Base-by-base conservation (phyloP, 2,329 filamentous ascomycete species). In the Arthrobotrys iridis region DNA sequence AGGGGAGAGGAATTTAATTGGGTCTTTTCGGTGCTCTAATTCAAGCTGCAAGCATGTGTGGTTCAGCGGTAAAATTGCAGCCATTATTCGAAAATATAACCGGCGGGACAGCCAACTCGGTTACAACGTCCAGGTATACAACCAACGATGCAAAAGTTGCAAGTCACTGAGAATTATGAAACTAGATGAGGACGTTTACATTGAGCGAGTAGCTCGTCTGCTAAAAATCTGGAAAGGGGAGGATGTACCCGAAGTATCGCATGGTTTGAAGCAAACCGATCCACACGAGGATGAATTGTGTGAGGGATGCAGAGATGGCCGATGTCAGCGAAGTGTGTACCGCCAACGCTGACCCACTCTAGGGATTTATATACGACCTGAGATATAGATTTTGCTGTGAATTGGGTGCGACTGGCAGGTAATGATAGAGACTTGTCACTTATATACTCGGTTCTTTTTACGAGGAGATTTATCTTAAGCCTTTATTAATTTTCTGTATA, bases 31-130 rank as follows among this genome's bases (percentile, higher is more conserved):
- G 26, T 52, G 59, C 30, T 52, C 59, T 26, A 50, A 50, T 37
- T 15, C 26, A n/a, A 18, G 8, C 2, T 52, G 43, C 20, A 41
- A 41, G 18, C 20, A 52, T 13, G 10, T 20, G 18, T 64, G 30
- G 28, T 50, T 20, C 43, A 64, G 43, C 18, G 28, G 43, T 26
- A 64, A 37, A 64, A 45, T 64, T 24, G n/a, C 40, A n/a, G 33
- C 59, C 26, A 33, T 63, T 37, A 50, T 63, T 63, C 40, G 59
- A 63, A 50, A 40, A 63, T 63, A 63, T 26, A 18, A 35, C 22
- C n/a, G 28, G 40, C 5, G 28, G 22, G 59, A 50, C 41, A 28
- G 43, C 43, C 43, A 28, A n/a, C 43, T 52, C 43, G 30, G 13
- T 28, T 64, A 64, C 20, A 50, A 48, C 28, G 59, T 40, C 24